These are phyloP conservation scores for Rhodomyrtus tomentosa DNA, from an alignment of 345 rosid genomes.

Conservation along the genomic window DNA sequence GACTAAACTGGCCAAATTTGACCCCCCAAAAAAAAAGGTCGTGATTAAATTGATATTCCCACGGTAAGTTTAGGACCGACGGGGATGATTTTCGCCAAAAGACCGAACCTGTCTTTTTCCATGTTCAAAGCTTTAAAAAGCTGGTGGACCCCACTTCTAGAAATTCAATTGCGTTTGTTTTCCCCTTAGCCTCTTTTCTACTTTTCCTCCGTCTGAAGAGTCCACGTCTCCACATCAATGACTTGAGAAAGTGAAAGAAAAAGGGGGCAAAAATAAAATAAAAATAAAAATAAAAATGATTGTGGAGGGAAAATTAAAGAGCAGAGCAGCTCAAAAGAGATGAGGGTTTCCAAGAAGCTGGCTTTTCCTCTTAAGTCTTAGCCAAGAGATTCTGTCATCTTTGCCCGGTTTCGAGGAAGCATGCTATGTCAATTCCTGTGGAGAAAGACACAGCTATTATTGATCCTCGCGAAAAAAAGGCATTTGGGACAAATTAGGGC, in stretches of 20 bases:
- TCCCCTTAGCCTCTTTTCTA: background rate
- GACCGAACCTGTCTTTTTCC: background rate
- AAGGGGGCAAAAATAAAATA: background rate
- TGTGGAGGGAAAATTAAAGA: background rate
- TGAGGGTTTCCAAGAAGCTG: background rate
- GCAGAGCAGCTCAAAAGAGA: background rate
- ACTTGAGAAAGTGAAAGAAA: background rate
- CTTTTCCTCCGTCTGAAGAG: background rate
- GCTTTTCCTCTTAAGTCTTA: background rate
- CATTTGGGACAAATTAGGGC: background rate
- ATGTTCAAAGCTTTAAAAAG: background rate
- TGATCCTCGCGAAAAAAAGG: background rate
- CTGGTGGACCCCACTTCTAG: conserved; percentile 10
- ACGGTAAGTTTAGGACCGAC: too few relatives aligned
- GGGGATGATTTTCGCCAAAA: too few relatives aligned
- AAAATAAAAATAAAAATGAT: too few relatives aligned
- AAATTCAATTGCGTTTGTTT: background rate
- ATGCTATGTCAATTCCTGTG: background rate
- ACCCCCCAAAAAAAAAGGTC: too few relatives aligned
- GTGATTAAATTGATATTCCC: too few relatives aligned
- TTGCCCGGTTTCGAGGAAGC: conserved; percentile 1
- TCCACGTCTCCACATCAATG: background rate
- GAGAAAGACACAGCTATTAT: background rate
- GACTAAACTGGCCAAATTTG: too few relatives aligned
- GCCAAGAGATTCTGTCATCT: background rate